Evolutionary conservation across 1,139 yeast species (phyloP), one percentile per base, ranked within the genome.

Genomic region (Hyphopichia buzzinii): DNA sequence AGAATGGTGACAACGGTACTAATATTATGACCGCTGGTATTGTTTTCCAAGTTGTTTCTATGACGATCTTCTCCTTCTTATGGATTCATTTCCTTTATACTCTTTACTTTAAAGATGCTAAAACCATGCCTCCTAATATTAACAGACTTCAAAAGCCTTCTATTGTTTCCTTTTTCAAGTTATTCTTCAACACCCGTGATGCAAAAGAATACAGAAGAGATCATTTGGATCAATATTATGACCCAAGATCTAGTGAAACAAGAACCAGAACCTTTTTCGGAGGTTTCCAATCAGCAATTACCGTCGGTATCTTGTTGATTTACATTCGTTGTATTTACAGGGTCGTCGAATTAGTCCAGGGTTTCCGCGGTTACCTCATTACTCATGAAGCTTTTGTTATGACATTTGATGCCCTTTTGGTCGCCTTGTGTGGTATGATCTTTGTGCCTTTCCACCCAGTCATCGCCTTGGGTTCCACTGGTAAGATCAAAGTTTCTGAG

Each of bases 1-100:
- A 60, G 17, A 52, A 58, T 38, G 52, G 79, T 0, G 57, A 53
- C 1, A 56, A 67, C 0, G 97, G 97, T 24, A 75, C 87, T 1
- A 69, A 85, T 57, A 67, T 83, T 37, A 86, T 89, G 84, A 79
- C 87, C 44, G 95, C 79, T 3, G 97, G 97, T 24, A 72, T 89
- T 42, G 79, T 80, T 0, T 68, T 84, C 49, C 97, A 90, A 62
- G 89, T 87, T 11, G 67, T 75, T 16, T 76, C 89, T 8, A 86
- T 89, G 85, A 48, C 77, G 1, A 41, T 81, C 1, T 89, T 86
- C 57, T 57, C 83, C 32, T 27, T 62, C 4, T 66, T 85, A 31
- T 81, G 81, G 74, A 58, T 65, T 33, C 74, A 70, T 42, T 81
- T 83, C 54, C 54, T 77, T 38, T 66, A 57, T 48, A 62, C 72